Evolutionary conservation across 2,329 filamentous ascomycete species (phyloP).

Genomic region (Trichoderma arundinaceum): DNA sequence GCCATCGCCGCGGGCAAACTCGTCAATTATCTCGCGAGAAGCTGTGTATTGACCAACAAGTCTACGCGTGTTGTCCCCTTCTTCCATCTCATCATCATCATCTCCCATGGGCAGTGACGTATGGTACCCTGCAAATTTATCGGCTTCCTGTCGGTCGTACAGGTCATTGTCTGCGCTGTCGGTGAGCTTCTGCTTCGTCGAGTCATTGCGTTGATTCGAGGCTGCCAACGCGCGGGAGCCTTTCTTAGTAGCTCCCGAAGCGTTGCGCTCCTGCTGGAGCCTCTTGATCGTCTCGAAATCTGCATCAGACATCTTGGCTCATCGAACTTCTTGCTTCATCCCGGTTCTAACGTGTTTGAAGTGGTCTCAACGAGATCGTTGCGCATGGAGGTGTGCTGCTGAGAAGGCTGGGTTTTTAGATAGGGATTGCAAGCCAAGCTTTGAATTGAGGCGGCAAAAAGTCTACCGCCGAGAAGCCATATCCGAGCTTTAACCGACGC

Average conservation of each 20-base stretch:
- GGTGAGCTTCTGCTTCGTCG: conserved; percentile 88
- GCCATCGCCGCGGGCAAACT: conserved; percentile 83
- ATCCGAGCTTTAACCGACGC: conserved; percentile 45
- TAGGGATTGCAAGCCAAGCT: conserved; percentile 33
- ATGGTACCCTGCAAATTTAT: conserved; percentile 90
- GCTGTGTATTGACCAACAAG: conserved; percentile 96
- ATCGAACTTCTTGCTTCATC: conserved; percentile 48
- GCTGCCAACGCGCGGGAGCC: conserved; percentile 80
- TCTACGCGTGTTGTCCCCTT: conserved; percentile 73
- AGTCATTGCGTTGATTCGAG: conserved; percentile 81
- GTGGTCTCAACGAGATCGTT: conserved; percentile 44
- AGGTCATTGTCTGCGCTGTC: conserved; percentile 87
- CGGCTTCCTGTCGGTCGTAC: conserved; percentile 77
- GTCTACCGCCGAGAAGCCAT: conserved; percentile 32
- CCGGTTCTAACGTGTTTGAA: conserved; percentile 50
- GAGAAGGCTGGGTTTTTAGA: conserved; percentile 37
- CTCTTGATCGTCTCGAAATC: conserved; percentile 87
- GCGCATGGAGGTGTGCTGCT: conserved; percentile 45
- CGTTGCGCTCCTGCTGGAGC: conserved; percentile 92
- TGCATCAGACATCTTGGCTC: conserved; percentile 70
- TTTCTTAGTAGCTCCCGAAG: conserved; percentile 77
- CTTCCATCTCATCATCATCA: conserved; percentile 77
- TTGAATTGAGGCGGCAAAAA: conserved; percentile 43
- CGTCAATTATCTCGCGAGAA: conserved; percentile 87
- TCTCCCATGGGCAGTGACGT: conserved; percentile 82